Evolutionary conservation across 2,329 filamentous ascomycete species (phyloP), one percentile per base, ranked within the genome.

Genomic region (Teratosphaeria destructans): DNA sequence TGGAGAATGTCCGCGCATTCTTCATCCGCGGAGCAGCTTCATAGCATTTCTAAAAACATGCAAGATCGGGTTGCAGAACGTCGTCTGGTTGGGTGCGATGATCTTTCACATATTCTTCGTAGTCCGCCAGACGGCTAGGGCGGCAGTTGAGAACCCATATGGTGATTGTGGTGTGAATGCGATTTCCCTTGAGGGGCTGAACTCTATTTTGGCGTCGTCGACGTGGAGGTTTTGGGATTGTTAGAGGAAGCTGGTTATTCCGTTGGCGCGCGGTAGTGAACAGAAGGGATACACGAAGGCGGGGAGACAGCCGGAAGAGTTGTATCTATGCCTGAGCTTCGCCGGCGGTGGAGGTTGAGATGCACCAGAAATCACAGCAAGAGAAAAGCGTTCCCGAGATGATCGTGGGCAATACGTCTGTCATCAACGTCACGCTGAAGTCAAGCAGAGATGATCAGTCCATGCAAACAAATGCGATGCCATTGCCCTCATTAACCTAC

Each of bases 51-150:
- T 68, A 3, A n/a, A n/a, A n/a, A 68, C 64, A 19, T 60, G 56
- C 7, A 56, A 55, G 54, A 60, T 68, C 57, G 59, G 63, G 11
- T 62, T 69, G 52, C 53, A 60, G 3, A 65, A 66, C 12, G 60
- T 71, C 1, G 67, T 68, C 2, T 66, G 65, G 11, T 60, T 71
- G 23, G 70, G 70, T 52, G 60, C 70, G 8, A 56, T 71, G 1
- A 67, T 68, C 37, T 59, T 67, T 10, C 63, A 72, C 4, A 63
- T 72, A 5, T 73, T 69, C 62, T 63, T 72, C 59, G 67, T 71
- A 19, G 68, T 72, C 5, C 65, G 67, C 23, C 70, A 72, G 56
- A 72, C 67, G 1, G 67, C 67, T 1, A 66, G 67, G 19, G 65
- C 66, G 3, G 60, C 65, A 3, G 27, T 67, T 5, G 63, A 63